Percentiles rank a stretch among this genome's conserved stretches.
Conservation (phyloP, 148 eudicot genomes). For the Arbutus unedo region DNA sequence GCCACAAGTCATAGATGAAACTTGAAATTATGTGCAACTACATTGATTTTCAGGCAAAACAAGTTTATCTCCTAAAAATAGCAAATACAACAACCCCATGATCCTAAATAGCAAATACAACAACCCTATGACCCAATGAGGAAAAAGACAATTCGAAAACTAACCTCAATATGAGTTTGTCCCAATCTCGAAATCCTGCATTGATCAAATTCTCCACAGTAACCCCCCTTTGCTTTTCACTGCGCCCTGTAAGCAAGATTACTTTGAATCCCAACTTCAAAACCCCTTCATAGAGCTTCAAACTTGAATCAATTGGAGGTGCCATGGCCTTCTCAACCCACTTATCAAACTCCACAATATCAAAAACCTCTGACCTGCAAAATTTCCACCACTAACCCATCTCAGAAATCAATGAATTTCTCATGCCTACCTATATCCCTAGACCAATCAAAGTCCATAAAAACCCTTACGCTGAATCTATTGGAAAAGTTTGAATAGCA, state of each 20-base stretch:
- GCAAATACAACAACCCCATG: background rate
- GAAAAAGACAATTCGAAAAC: background rate
- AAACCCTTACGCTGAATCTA: background rate
- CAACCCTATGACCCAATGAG: background rate
- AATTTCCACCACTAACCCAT: slow-evolving; percentile 11
- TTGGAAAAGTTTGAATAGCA: background rate
- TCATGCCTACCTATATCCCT: background rate
- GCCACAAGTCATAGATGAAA: too few relatives aligned
- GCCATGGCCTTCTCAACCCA: slow-evolving; percentile 80
- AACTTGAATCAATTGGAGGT: slow-evolving; percentile 53
- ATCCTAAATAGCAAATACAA: background rate
- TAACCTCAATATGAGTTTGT: slow-evolving; percentile 80
- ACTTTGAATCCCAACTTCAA: slow-evolving; percentile 64
- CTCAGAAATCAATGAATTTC: slow-evolving; percentile 19
- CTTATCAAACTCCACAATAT: slow-evolving; percentile 57
- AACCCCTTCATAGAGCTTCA: slow-evolving; percentile 78
- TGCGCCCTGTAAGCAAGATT: slow-evolving; percentile 76
- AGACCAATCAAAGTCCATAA: background rate
- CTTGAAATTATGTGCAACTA: too few relatives aligned
- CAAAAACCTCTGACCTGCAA: slow-evolving; percentile 65
- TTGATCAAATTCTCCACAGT: slow-evolving; percentile 66
- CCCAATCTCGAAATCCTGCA: slow-evolving; percentile 75
- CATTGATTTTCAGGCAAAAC: background rate
- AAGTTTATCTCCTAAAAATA: background rate
- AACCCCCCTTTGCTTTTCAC: slow-evolving; percentile 52